phyloP scores from a whole-genome alignment of 352 stramenopile genomes.

The Phytophthora hybrid region DNA sequence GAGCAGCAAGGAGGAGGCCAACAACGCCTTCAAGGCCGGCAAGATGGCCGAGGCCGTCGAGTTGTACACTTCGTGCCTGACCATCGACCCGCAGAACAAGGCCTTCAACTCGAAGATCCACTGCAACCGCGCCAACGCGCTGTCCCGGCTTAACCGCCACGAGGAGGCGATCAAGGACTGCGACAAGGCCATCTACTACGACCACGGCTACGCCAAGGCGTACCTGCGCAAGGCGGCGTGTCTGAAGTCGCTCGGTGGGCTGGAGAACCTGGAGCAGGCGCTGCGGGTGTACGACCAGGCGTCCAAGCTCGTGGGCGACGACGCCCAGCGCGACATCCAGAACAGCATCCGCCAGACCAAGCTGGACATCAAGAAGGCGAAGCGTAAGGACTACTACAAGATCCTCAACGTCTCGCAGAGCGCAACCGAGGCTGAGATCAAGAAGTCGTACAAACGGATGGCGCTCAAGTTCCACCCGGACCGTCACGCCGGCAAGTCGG shows the following conservation, averaged over 20 bases:
- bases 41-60: slow-evolving; percentile 86
- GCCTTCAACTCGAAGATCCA: slow-evolving; percentile 94
- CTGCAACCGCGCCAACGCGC: slow-evolving; percentile 92
- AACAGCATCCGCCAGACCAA: slow-evolving; percentile 90
- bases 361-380: slow-evolving; percentile 94
- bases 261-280: slow-evolving; percentile 91
- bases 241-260: slow-evolving; percentile 75
- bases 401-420: slow-evolving; percentile 84
- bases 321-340: slow-evolving; percentile 84
- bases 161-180: slow-evolving; percentile 92
- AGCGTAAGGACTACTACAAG: slow-evolving; percentile 97
- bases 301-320: slow-evolving; percentile 86
- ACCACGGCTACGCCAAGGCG: slow-evolving; percentile 93
- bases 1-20: slow-evolving; percentile 90
- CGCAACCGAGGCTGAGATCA: slow-evolving; percentile 95
- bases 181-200: slow-evolving; percentile 90
- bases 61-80: slow-evolving; percentile 89
- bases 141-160: slow-evolving; percentile 85
- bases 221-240: slow-evolving; percentile 87
- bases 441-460: slow-evolving; percentile 97
- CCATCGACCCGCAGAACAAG: slow-evolving; percentile 92
- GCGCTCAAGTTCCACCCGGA: slow-evolving; percentile 97
- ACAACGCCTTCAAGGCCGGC: slow-evolving; percentile 90
- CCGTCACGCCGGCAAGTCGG: slow-evolving; percentile 90
- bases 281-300: slow-evolving; percentile 92